phyloP scores from a whole-genome alignment of 805 yeast species.

The Cyberlindnera xishuangbannaensis region DNA sequence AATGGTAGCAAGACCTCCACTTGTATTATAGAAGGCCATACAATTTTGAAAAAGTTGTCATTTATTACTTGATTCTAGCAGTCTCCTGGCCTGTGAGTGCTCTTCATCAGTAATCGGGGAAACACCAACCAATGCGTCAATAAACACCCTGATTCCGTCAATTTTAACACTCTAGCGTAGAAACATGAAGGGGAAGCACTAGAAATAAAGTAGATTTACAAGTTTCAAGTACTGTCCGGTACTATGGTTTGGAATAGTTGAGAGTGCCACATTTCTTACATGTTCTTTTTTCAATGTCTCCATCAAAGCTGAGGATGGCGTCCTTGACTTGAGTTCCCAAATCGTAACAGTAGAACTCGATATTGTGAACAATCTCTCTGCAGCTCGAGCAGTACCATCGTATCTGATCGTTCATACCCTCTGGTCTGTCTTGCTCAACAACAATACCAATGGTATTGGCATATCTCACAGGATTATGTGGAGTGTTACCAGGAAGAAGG shows the following conservation, averaged over 20 bases:
- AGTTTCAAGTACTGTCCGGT: too few species aligned
- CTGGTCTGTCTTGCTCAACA: slow-evolving; percentile 87
- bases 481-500: slow-evolving; percentile 74
- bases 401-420: slow-evolving; percentile 59
- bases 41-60: too few species aligned
- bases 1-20: too few species aligned
- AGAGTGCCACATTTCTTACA: slow-evolving; percentile 71
- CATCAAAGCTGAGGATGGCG: slow-evolving; percentile 69
- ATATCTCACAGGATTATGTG: slow-evolving; percentile 87
- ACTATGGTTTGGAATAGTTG: slow-evolving; percentile 64
- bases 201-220: too few species aligned
- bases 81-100: too few species aligned
- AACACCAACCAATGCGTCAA: too few species aligned
- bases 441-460: slow-evolving; percentile 85
- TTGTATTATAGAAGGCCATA: too few species aligned
- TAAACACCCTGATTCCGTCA: too few species aligned
- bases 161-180: too few species aligned
- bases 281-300: slow-evolving; percentile 55
- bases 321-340: slow-evolving; percentile 87
- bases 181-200: too few species aligned
- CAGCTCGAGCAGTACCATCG: slow-evolving; percentile 87
- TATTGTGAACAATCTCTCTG: slow-evolving; percentile 57
- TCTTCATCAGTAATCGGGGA: too few species aligned
- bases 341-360: slow-evolving; percentile 68
- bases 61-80: too few species aligned